Evolutionary conservation across 1,284 basidiomycete genomes (phyloP), one percentile per base, ranked within the genome.

Genomic region (Trichosporon asahii): DNA sequence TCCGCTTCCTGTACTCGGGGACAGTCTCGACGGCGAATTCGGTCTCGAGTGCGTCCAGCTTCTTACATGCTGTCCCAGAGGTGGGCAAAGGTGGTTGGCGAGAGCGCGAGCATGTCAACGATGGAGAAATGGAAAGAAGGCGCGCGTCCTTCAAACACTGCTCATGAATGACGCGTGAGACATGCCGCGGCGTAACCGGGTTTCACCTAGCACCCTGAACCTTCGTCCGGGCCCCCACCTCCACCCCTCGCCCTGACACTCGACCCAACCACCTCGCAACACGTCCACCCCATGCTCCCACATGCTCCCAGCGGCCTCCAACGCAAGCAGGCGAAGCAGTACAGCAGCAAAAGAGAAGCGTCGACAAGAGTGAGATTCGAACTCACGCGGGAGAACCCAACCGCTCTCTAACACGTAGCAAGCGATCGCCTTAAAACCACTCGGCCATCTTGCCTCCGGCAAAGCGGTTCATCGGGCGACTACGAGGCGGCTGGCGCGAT

Each of bases 301-400:
- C 49, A 15, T 15, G 7, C 40, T n/a, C 21, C 21, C 49, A 53
- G 6, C 2, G n/a, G 7, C 3, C 21, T 9, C 21, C n/a, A n/a
- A n/a, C n/a, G n/a, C n/a, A n/a, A n/a, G n/a, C n/a, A n/a, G 9
- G 9, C n/a, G 8, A 21, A 7, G 23, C 49, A 53, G 8, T 2
- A 7, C 7, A 53, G 21, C 49, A 23, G 49, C 49, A 53, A 53
- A 53, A 53, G 49, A 53, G 49, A 53, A 53, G 49, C 21, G 23
- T 53, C 49, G 49, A 53, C 49, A 53, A 53, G 49, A 53, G 57
- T 61, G 57, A 61, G 57, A 61, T 61, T 61, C 57, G 57, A 61
- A 61, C 57, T 61, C 57, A 61, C 57, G 57, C 57, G 57, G 57
- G 57, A 29, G 29, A 61, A 33, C 57, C 57, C 57, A 61, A 61